Base-by-base conservation (phyloP, 768 basidiomycete genomes). In the Pleurotus eryngii region DNA sequence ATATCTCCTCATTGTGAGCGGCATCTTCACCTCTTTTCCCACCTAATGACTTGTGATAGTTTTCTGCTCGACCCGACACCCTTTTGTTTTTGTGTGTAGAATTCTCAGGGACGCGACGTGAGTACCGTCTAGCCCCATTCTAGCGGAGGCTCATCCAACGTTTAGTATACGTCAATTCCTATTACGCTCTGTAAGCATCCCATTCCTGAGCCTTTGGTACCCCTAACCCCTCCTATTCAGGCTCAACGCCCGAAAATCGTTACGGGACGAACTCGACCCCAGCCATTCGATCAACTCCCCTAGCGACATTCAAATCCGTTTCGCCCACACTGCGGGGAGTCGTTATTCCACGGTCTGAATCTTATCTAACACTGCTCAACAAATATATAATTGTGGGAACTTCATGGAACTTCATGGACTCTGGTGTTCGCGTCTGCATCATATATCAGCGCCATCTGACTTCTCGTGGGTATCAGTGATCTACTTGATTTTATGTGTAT, bases 1-100 rank as follows among this genome's bases (percentile, higher is more conserved):
- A 4, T 59, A 59, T 45, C 56, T 59, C 46, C 22, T 59, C 8
- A 24, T 59, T 15, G 58, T 59, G 22, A 26, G 54, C 46, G 8
- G 5, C 5, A 47, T 9, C 8, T 3, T 22, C 38, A 17, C 4
- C 38, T n/a, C 3, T 18, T n/a, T n/a, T 1, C 11, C 22, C 17
- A 9, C 26, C 14, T 26, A 14, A 45, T 59, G 40, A 3, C 12
- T n/a, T 20, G 3, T 30, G 5, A 3, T 42, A 57, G 57, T 57
- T 43, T 18, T 45, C 49, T 37, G 47, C 49, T 15, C 57, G 57
- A 42, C 57, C 57, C 20, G 27, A 57, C 8, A 49, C 57, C 11
- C 49, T 57, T 30, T 35, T 57, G 22, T 57, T 48, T 27, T 42
- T 57, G 30, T 49, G 57, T 12, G 48, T 57, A 37, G 57, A 57